phyloP scores from a whole-genome alignment of 225 moss, liverwort and hornwort genomes.

The Bryoerythrophyllum caledonicum region DNA sequence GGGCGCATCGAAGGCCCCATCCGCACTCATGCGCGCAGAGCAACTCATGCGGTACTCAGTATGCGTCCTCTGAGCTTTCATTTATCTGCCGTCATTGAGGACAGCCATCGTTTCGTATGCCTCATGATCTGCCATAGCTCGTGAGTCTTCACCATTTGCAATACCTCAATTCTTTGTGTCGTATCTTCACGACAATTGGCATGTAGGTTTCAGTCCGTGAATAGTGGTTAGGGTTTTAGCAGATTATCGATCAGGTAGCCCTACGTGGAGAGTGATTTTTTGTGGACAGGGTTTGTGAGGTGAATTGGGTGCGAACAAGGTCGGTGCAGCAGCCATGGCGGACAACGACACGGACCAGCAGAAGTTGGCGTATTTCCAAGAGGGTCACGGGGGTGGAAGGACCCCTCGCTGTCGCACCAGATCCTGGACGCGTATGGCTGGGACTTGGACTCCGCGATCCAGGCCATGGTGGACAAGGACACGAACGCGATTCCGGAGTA shows the following conservation, averaged over 20 bases:
- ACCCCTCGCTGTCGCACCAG: conserved; percentile 58
- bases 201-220: too few species aligned
- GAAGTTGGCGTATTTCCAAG: conserved; percentile 69
- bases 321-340: conserved; percentile 22
- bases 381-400: conserved; percentile 79
- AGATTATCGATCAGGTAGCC: neutral
- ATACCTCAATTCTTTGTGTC: too few species aligned
- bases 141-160: neutral
- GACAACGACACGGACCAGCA: conserved; percentile 37
- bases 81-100: neutral
- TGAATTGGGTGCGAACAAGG: too few species aligned
- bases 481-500: conserved; percentile 45
- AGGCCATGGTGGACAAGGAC: conserved; percentile 60
- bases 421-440: conserved; percentile 84
- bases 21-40: too few species aligned
- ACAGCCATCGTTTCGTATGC: neutral
- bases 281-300: conserved; percentile 2
- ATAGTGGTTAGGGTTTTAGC: conserved; percentile 23
- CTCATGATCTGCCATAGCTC: conserved; percentile 7
- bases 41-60: too few species aligned
- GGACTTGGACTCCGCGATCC: conserved; percentile 83
- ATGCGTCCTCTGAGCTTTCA: neutral
- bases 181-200: too few species aligned
- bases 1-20: too few species aligned
- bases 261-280: neutral